Base-by-base conservation (phyloP, 2,329 filamentous ascomycete species). In the Thyridium curvatum region DNA sequence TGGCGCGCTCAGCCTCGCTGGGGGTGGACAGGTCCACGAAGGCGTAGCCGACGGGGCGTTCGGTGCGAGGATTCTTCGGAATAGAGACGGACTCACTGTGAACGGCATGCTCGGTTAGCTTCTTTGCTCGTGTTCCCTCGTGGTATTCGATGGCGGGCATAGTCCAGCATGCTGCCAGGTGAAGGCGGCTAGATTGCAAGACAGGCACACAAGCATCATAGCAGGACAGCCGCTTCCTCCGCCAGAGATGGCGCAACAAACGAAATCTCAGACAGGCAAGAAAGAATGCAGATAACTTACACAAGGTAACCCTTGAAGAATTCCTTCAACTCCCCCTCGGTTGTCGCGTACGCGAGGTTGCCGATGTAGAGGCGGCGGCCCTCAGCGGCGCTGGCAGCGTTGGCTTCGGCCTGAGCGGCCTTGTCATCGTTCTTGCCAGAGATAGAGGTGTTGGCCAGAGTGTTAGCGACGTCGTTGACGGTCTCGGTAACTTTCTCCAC, bases 241-340 rank as follows among this genome's bases (percentile, higher is more conserved):
- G 10, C 21, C 6, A 26, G 21, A 26, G 10, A 6, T 10, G 21
- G 10, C 21, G 33, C 34, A 26, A 16, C 15, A n/a, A 12, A 14
- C 30, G 18, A 16, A 21, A 30, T 35, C 15, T 30, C 5, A 18
- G 18, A 18, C 30, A 37, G 28, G 31, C 28, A 38, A 44, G 40
- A 21, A 32, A 30, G 34, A 35, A 35, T 32, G 21, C 21, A 10
- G 10, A 26, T 26, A 34, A 86, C 91, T 79, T 80, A 98, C 93
- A 98, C 88, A 77, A 93, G 85, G 79, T 95, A 97, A 71, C 84
- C 86, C 79, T 93, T 91, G 85, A 98, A 98, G 81, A 98, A 98
- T 59, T 93, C 86, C 79, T 94, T 95, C 80, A 98, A 88, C 84
- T 96, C 89, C 84, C 86, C 93, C 86, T 97, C 93, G 69, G 89